phyloP scores from a whole-genome alignment of 345 rosid genomes.

The Garcia nutans region DNA sequence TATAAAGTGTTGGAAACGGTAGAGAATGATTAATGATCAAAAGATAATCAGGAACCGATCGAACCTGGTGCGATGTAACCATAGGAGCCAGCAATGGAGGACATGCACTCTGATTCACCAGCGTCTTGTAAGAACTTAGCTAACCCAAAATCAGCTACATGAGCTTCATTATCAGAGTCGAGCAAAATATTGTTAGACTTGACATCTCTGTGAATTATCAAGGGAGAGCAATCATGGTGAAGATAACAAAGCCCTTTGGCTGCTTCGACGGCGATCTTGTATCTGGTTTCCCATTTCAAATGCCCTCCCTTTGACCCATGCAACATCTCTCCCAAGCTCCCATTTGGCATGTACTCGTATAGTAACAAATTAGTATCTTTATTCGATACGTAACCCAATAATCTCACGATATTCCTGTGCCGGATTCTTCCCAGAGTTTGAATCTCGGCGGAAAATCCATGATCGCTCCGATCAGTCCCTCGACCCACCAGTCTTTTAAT shows the following conservation, averaged over 20 bases:
- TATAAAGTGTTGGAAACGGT: background rate
- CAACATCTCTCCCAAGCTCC: constrained; percentile 83
- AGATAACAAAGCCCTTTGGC: constrained; percentile 87
- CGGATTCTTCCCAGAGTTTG: constrained; percentile 78
- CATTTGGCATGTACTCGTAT: constrained; percentile 87
- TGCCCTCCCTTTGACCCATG: constrained; percentile 88
- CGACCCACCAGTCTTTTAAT: constrained; percentile 70
- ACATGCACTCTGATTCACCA: constrained; percentile 88
- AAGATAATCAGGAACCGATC: background rate
- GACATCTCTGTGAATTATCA: constrained; percentile 89
- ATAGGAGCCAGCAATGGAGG: constrained; percentile 82
- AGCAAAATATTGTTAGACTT: constrained; percentile 86
- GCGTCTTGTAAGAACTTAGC: constrained; percentile 85
- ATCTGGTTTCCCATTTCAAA: constrained; percentile 77
- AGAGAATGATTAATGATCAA: background rate
- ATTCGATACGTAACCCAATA: constrained; percentile 77
- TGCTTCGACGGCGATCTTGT: constrained; percentile 66
- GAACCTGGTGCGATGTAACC: constrained; percentile 96
- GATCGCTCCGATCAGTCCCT: constrained; percentile 61
- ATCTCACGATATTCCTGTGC: constrained; percentile 81
- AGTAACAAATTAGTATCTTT: constrained; percentile 77
- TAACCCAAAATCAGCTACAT: constrained; percentile 91
- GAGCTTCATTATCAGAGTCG: constrained; percentile 79
- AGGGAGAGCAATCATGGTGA: constrained; percentile 89
- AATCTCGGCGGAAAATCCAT: constrained; percentile 92